Evolutionary conservation across 1,284 basidiomycete genomes (phyloP), one percentile per base, ranked within the genome.

Genomic region (Trichosporon sp.): DNA sequence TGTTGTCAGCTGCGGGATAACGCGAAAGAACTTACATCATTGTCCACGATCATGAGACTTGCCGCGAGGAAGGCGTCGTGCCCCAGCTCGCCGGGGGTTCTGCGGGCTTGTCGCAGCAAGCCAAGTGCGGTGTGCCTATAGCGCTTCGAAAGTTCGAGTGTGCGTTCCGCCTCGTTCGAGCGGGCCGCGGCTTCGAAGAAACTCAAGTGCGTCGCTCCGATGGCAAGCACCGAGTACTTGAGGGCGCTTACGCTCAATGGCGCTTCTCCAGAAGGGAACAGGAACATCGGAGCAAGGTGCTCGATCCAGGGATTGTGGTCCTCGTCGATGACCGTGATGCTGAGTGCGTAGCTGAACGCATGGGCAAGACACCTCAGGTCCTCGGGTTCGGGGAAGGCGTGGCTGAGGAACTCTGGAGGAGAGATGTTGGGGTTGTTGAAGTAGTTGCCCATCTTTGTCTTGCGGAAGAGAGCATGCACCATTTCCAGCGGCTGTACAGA

Each of bases 261-360:
- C 0, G 77, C 73, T 38, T 74, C 74, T 1, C 76, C 76, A 1
- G 74, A 72, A 0, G 78, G 78, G 46, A 79, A 77, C 3, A 82
- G 73, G 68, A 80, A 79, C 65, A 82, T 73, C 10, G 79, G 78
- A 1, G 77, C 76, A 26, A 80, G 75, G 65, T 79, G 76, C 38
- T 79, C 76, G 1, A 81, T 74, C 79, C 79, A 82, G 1, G 79
- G 79, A 67, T 81, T 82, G 65, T 74, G 71, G 7, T 80, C 78
- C 64, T 82, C 81, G 43, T 77, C 73, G 37, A 79, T 77, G 38
- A 80, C 78, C 19, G 80, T 73, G 65, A 81, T 79, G 4, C 79
- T 80, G 1, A 82, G 76, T 4, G 79, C 76, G 65, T 82, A 82
- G 1, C 79, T 80, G 5, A 81, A 63, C 59, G 59, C 59, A 35